phyloP scores from a whole-genome alignment of 345 rosid species.

The Salix viminalis region DNA sequence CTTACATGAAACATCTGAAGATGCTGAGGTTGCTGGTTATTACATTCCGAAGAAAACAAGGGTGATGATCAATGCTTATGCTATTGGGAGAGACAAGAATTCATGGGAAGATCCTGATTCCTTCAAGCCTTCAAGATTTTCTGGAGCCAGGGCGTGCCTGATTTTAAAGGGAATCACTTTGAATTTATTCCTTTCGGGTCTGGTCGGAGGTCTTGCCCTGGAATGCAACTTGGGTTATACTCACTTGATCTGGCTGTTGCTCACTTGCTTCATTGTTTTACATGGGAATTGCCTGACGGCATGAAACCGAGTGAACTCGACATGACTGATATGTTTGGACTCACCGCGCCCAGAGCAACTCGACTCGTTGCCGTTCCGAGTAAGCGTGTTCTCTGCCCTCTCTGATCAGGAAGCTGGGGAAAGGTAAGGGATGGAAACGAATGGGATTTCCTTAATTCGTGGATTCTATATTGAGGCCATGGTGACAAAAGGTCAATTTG shows the following conservation, averaged over 20 bases:
- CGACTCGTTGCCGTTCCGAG: slow-evolving; percentile 62
- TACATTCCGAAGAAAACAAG: slow-evolving; percentile 60
- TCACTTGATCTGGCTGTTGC: slow-evolving; percentile 69
- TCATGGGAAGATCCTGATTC: slow-evolving; percentile 72
- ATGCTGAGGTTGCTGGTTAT: slow-evolving; percentile 54
- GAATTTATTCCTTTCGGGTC: slow-evolving; percentile 91
- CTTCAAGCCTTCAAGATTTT: slow-evolving; percentile 76
- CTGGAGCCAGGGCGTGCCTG: slow-evolving; percentile 55
- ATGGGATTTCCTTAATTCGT: background rate
- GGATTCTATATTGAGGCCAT: background rate
- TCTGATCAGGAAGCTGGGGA: slow-evolving; percentile 11
- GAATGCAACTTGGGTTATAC: slow-evolving; percentile 89
- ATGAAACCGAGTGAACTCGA: slow-evolving; percentile 82
- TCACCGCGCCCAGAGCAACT: slow-evolving; percentile 75
- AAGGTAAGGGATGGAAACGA: background rate
- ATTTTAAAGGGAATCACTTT: slow-evolving; percentile 70
- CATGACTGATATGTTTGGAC: slow-evolving; percentile 77
- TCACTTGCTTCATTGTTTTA: slow-evolving; percentile 62
- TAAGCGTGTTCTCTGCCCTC: slow-evolving; percentile 44
- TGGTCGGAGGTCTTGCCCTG: slow-evolving; percentile 88
- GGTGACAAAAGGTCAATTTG: background rate
- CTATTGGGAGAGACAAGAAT: slow-evolving; percentile 66
- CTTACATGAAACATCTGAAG: slow-evolving; percentile 81
- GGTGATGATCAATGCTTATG: slow-evolving; percentile 72
- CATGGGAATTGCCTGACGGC: slow-evolving; percentile 86